Base-by-base conservation (phyloP, 2,329 filamentous ascomycete genomes). In the Fusarium protoensiforme region DNA sequence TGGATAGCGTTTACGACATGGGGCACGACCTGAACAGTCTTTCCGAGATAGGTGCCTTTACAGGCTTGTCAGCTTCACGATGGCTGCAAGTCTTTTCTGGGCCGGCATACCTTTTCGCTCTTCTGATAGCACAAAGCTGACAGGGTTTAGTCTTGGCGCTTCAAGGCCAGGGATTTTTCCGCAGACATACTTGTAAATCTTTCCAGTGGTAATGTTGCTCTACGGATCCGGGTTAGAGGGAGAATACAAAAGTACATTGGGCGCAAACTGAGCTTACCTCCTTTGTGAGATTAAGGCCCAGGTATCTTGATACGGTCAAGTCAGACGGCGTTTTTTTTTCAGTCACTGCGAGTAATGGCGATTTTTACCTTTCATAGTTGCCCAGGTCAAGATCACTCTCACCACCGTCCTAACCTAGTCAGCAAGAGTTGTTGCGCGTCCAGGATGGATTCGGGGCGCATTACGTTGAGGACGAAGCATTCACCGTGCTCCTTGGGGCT, bases 131-230 rank as follows among this genome's bases (percentile, higher is more conserved):
- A 22, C 4, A 10, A 10, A 7, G 35, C 66, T 53, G 46, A 53
- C 46, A 53, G 11, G 46, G 46, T 53, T 53, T 53, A 53, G 46
- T 20, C 46, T 53, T 53, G 46, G 46, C 46, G 18, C 27, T 14
- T 31, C 18, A 53, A 31, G 24, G 35, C 5, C 38, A 14, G n/a
- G 53, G 22, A 51, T 41, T 63, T 88, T 87, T 80, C 92, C 88
- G 78, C 98, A 95, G 62, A 98, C 95, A 78, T 93, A 91, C 79
- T 94, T 89, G 84, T 98, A 98, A 76, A 98, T 94, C 86, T 98
- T 98, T 80, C 96, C 96, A 7, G 96, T 98, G 5, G 96, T 99
- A 83, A 99, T 97, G 84, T 98, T 98, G 86, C 96, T 94, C 77
- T 98, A 53, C 46, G 46, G 27, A 31, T 31, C 46, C 95, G 70